These are phyloP conservation scores for Chytridium lagenaria DNA, from an alignment of 371 early-diverging fungal species.

Conservation along the genomic window DNA sequence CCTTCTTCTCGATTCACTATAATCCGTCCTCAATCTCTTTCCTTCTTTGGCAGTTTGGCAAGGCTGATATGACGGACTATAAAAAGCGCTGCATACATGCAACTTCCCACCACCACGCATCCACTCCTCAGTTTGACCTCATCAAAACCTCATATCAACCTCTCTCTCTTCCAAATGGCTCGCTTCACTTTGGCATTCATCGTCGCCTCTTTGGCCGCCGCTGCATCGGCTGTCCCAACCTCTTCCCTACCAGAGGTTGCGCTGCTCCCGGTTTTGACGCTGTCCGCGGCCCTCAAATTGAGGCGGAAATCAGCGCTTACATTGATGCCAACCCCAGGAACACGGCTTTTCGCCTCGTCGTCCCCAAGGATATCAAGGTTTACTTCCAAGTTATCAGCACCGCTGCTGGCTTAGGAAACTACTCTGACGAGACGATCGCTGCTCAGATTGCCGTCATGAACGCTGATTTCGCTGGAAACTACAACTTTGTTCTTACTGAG, in stretches of 20 bases:
- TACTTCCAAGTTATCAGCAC: constrained; percentile 11
- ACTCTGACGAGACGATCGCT: not conserved
- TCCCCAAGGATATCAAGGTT: not conserved
- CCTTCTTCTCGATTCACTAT: too few relatives aligned
- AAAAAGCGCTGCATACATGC: too few relatives aligned
- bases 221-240: not conserved
- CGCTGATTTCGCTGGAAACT: constrained; percentile 15
- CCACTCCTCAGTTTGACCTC: too few relatives aligned
- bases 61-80: too few relatives aligned
- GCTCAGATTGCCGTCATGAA: constrained; percentile 29
- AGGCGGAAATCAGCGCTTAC: not conserved
- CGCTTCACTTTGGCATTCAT: not conserved
- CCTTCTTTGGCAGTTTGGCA: too few relatives aligned
- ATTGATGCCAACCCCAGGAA: too few relatives aligned
- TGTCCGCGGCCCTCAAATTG: not conserved
- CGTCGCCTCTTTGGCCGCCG: not conserved
- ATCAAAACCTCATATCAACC: too few relatives aligned
- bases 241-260: not conserved
- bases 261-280: constrained; percentile 1
- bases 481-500: constrained; percentile 4
- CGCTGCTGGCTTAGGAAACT: not conserved
- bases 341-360: too few relatives aligned
- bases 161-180: too few relatives aligned
- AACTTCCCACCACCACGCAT: too few relatives aligned
- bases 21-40: too few relatives aligned